These are phyloP conservation scores for Magnusiomyces fungicola DNA, from an alignment of 1,139 yeast species.

Conservation along the genomic window DNA sequence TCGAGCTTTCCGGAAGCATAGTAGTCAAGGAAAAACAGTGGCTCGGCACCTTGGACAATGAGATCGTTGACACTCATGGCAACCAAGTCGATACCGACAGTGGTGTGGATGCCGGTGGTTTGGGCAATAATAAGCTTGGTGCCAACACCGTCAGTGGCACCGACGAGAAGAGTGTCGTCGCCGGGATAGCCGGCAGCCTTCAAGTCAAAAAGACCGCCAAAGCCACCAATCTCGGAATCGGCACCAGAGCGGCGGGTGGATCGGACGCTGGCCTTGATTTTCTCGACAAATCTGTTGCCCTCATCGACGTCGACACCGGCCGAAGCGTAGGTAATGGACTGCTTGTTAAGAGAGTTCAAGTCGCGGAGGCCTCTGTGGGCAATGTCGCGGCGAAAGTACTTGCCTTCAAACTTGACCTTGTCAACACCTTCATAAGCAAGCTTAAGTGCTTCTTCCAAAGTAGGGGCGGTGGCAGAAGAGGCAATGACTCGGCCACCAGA, in stretches of 20 bases:
- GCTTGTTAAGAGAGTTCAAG: conserved; percentile 20
- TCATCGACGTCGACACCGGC: conserved; percentile 98
- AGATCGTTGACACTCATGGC: conserved; percentile 98
- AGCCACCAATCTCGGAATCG: conserved; percentile 97
- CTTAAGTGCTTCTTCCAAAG: conserved; percentile 73
- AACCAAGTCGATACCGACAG: conserved; percentile 96
- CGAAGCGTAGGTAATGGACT: conserved; percentile 65
- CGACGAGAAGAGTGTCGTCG: conserved; percentile 72
- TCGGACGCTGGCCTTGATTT: conserved; percentile 83
- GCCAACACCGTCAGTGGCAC: conserved; percentile 99
- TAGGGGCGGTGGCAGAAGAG: conserved; percentile 73
- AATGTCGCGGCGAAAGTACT: conserved; percentile 85
- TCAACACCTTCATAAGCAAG: conserved; percentile 82
- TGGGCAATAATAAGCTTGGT: conserved; percentile 95
- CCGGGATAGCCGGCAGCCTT: conserved; percentile 67
- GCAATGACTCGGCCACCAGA: conserved; percentile 98
- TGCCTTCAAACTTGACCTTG: conserved; percentile 60
- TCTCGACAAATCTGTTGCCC: conserved; percentile 84
- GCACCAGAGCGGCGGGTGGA: conserved; percentile 97
- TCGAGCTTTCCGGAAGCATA: conserved; percentile 93
- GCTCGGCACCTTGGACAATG: conserved; percentile 98
- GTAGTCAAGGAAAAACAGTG: conserved; percentile 89
- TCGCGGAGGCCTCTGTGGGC: conserved; percentile 92
- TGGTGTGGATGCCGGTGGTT: conserved; percentile 77
- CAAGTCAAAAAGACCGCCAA: conserved; percentile 93